Conservation (phyloP, 345 rosid species). For the Eucalyptus marginata region DNA sequence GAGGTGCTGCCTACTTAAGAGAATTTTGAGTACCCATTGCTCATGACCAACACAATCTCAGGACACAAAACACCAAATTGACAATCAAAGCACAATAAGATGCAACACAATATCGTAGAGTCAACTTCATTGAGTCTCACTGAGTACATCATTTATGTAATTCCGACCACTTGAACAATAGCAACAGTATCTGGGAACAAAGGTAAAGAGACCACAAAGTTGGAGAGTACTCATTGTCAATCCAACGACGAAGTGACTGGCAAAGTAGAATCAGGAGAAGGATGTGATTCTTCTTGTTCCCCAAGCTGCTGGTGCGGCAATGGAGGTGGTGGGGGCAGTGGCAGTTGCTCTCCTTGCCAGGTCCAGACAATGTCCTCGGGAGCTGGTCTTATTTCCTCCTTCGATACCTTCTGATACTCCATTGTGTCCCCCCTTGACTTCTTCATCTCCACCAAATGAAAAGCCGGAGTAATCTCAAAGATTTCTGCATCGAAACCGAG, state of each 20-base stretch:
- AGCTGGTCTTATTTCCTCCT: constrained; percentile 64
- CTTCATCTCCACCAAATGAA: constrained; percentile 74
- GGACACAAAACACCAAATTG: not conserved
- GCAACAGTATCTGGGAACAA: not conserved
- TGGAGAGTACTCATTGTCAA: not conserved
- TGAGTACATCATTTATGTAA: not conserved
- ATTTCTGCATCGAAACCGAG: constrained; percentile 58
- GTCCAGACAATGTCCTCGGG: constrained; percentile 68
- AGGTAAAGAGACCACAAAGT: not conserved
- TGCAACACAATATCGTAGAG: not conserved
- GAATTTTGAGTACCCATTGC: not conserved
- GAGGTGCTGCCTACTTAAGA: not conserved
- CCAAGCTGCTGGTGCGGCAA: not conserved
- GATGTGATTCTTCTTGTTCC: not conserved
- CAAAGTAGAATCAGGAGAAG: not conserved
- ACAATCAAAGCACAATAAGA: not conserved
- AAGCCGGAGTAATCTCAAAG: constrained; percentile 58
- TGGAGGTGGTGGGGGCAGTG: not conserved
- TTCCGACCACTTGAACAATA: not conserved
- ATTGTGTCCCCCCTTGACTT: constrained; percentile 59
- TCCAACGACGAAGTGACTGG: not conserved
- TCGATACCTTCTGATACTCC: constrained; percentile 58
- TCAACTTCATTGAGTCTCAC: not conserved
- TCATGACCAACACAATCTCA: not conserved
- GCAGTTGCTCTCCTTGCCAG: constrained; percentile 54